Base-by-base conservation (phyloP, 805 yeast genomes). In the Dipodascus albidus region DNA sequence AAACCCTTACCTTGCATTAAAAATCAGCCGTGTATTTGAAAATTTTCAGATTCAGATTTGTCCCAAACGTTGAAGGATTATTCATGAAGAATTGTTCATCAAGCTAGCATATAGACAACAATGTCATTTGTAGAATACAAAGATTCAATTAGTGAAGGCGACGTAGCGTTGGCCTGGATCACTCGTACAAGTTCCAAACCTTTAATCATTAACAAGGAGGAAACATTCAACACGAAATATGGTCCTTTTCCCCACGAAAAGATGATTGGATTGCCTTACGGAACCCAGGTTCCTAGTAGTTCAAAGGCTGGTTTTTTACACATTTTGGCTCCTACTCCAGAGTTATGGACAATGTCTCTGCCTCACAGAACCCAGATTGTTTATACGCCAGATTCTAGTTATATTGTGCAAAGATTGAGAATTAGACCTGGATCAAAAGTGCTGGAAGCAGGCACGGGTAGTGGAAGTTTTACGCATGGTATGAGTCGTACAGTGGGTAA, bases 321-420 rank as follows among this genome's bases (percentile, higher is more conserved):
- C 64, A 72, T 93, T 14, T 69, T 93, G 49, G 90, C 86, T 56
- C 98, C 99, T 0, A 83, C 95, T 0, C 90, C 99, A 0, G 99
- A 93, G 68, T 71, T 93, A 21, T 93, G 99, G 99, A 85, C 96
- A 0, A 63, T 87, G n/a, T 87, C 97, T 0, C 72, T 93, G 35
- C 98, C 99, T 1, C 99, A 93, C 66, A 76, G 99, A 68, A 93
- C 99, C 0, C 99, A 93, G 71, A 93, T 93, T 59, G 98, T 93
- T 1, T 93, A 93, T 66, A 86, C 97, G 0, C 96, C 96, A 8
- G 99, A 93, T 67, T 85, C 96, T 1, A 80, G 95, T 24, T 93
- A 87, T 62, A 89, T 93, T 53, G 78, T 87, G 57, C 96, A 91
- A 66, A 72, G 96, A 61, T 71, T 93, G 57, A 77, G 80, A 48